These are phyloP conservation scores for Lachnellula hyalina DNA, from an alignment of 2,329 filamentous ascomycete genomes.

Conservation along the genomic window DNA sequence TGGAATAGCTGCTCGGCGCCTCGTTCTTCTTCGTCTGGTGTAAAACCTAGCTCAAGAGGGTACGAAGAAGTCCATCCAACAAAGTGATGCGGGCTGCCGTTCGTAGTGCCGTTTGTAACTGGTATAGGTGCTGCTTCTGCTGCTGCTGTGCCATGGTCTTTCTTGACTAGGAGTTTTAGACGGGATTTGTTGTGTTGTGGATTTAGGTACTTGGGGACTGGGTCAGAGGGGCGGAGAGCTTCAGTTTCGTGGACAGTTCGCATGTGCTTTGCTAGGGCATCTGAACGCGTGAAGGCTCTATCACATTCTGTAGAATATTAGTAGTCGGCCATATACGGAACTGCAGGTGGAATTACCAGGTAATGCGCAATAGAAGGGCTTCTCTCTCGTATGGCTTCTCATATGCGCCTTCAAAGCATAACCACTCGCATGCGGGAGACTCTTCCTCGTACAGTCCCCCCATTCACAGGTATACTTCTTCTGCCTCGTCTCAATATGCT, in stretches of 20 bases:
- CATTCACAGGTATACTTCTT: conserved; percentile 99
- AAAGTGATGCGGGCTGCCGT: conserved; percentile 17
- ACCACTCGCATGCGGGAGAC: conserved; percentile 85
- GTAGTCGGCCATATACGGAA: conserved; percentile 10
- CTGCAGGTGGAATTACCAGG: conserved; percentile 58
- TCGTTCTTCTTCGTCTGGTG: conserved; percentile 55
- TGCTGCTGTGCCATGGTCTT: conserved; percentile 47
- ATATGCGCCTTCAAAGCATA: conserved; percentile 97
- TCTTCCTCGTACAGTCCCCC: conserved; percentile 83
- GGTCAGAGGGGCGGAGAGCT: conserved; percentile 73
- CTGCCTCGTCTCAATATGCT: conserved; percentile 87
- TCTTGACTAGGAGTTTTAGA: conserved; percentile 58
- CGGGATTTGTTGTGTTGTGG: conserved; percentile 38
- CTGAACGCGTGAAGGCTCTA: conserved; percentile 90
- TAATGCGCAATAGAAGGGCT: conserved; percentile 94
- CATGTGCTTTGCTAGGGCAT: conserved; percentile 97
- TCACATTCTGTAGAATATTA: conserved; percentile 70
- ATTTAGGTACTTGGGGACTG: conserved; percentile 64
- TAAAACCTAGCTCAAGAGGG: conserved; percentile 52
- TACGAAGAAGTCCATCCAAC: conserved; percentile 31
- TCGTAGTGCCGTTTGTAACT: conserved; percentile 40
- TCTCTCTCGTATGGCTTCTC: conserved; percentile 95
- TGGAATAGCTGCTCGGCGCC: conserved; percentile 63
- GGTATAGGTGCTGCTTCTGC: conserved; percentile 51
- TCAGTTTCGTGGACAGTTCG: conserved; percentile 97